Evolutionary conservation across 2,329 filamentous ascomycete genomes (phyloP), one percentile per base, ranked within the genome.

Genomic region (Cercospora sojina): DNA sequence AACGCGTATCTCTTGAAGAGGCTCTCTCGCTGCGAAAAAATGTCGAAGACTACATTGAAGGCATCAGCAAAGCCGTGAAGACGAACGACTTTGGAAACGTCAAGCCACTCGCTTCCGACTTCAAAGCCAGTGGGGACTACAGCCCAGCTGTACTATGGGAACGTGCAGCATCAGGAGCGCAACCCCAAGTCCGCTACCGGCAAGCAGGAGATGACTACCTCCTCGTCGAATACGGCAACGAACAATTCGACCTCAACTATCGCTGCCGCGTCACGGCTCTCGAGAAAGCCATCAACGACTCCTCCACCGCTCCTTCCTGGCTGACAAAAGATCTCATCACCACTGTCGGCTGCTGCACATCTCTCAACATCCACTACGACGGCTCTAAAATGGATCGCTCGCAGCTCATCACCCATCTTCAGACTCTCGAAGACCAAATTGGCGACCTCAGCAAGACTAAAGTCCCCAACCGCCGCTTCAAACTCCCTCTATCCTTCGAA

Each of bases 191-290:
- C 10, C 73, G 70, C 20, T 76, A 74, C 41, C 74, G 76, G 7
- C 77, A 84, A 70, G 77, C 74, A n/a, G 77, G 76, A 9, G 77
- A 79, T 56, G 84, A 86, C 62, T 84, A 85, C 66, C 70, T 88
- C 2, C 77, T 88, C 8, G 79, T 88, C 12, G 86, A 88, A 67
- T 88, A 87, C 65, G 86, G 86, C 23, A 77, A 84, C 35, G 85
- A 85, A 18, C 76, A 79, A 1, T 86, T 86, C 67, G 81, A 88
- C 66, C 77, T 88, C 64, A 86, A 87, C 73, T 81, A 87, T 74
- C 79, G 83, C 27, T 86, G 84, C 72, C 80, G 85, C 53, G 82
- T 84, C 16, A 86, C 84, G 2, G 83, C 83, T 0, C 78, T 87
- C 2, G 83, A 85, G 60, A 82, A 83, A 55, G 79, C 80, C 5